Base-by-base conservation (phyloP, 2,329 filamentous ascomycete species). In the Fusarium anthophilum region DNA sequence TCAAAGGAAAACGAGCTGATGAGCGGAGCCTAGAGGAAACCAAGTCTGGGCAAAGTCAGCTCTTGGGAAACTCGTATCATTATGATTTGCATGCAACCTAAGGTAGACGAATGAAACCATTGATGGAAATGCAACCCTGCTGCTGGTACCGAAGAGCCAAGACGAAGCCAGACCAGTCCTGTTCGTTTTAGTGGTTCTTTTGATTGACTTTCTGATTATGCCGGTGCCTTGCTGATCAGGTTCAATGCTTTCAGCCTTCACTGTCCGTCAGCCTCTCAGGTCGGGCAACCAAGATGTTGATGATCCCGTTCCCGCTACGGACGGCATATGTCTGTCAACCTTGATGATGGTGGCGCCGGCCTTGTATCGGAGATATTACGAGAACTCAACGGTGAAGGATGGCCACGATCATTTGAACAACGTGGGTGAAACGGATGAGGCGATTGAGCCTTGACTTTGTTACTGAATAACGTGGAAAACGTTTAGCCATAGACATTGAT, bases 261-360 rank as follows among this genome's bases (percentile, higher is more conserved):
- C 30, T 51, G n/a, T 32, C 24, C 3, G 18, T 24, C 24, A 39
- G 35, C 24, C 51, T 55, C 11, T 55, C 18, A 41, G 35, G 11
- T 55, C 28, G 10, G 14, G 20, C 20, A 41, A 37, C 51, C 35
- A 55, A 55, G 35, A 51, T 63, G 26, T 43, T 48, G 35, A 66
- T 48, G 59, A 28, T 62, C 43, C 59, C 47, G 35, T 41, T 69
- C 56, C 54, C 60, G 56, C 59, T 60, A 75, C 57, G 47, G 60
- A 59, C 20, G 43, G 56, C 43, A 38, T 24, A 6, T 65, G 60
- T 58, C 47, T 68, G 61, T 48, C 66, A 71, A 68, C 70, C 66
- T 67, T 73, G 69, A 41, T 57, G 37, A 28, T n/a, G 43, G 43
- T 73, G 65, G 69, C 72, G 72, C 69, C 65, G 72, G 69, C 65